A percentile compares a stretch with the other conserved stretches of the same genome.
These are phyloP conservation scores for Fusarium denticulatum DNA, from an alignment of 2,329 filamentous ascomycete genomes.

Conservation along the genomic window DNA sequence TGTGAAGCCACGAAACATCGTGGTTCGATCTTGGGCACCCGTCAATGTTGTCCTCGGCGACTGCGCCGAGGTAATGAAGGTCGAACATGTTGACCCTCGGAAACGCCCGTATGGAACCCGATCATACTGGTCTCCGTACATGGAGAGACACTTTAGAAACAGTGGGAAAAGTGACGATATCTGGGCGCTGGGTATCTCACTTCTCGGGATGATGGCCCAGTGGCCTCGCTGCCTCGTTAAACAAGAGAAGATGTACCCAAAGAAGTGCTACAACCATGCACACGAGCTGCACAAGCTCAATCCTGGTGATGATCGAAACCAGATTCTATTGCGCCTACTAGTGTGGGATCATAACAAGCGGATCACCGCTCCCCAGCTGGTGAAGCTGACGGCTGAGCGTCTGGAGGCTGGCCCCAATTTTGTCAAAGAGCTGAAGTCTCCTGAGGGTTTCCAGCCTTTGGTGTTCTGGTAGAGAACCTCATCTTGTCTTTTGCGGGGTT, in stretches of 20 bases:
- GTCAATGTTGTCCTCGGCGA: slow-evolving; percentile 46
- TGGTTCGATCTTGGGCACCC: slow-evolving; percentile 43
- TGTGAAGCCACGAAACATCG: slow-evolving; percentile 48
- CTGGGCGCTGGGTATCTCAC: slow-evolving; percentile 48
- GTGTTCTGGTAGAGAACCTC: slow-evolving; percentile 44
- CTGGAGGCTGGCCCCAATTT: neutral
- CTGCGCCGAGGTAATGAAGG: slow-evolving; percentile 44
- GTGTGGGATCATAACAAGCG: slow-evolving; percentile 29
- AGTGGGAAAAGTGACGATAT: slow-evolving; percentile 46
- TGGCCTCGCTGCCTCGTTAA: slow-evolving; percentile 35
- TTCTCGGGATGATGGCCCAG: slow-evolving; percentile 46
- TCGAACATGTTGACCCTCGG: slow-evolving; percentile 4
- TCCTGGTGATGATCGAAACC: slow-evolving; percentile 35
- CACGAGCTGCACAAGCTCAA: slow-evolving; percentile 39
- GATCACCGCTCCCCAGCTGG: slow-evolving; percentile 35
- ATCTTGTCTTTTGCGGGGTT: neutral
- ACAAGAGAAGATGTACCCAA: slow-evolving; percentile 37
- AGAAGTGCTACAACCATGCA: slow-evolving; percentile 39
- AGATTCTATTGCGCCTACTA: slow-evolving; percentile 37
- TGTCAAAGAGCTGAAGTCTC: slow-evolving; percentile 27
- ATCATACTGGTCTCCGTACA: slow-evolving; percentile 46
- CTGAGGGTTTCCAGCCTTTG: slow-evolving; percentile 39
- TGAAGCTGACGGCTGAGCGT: slow-evolving; percentile 8
- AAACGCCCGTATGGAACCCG: slow-evolving; percentile 40
- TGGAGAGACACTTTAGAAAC: slow-evolving; percentile 31